These are phyloP conservation scores for Microglena sp. DNA, from an alignment of 139 green algal genomes.

Conservation along the genomic window DNA sequence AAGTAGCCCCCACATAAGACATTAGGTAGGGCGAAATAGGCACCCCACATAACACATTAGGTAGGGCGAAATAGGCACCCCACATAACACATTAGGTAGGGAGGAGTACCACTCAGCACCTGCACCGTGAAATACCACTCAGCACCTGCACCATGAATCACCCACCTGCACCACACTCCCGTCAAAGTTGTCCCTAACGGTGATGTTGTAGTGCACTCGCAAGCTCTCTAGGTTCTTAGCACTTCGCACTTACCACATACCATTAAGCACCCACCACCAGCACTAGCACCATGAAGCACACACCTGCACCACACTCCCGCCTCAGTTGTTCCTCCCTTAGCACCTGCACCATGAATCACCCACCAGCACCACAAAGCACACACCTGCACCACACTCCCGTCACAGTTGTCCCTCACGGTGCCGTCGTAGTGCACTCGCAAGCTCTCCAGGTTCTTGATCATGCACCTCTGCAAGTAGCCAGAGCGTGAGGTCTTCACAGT, in stretches of 20 bases:
- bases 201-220: constrained; percentile 77
- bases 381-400: constrained; percentile 68
- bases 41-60: too few relatives aligned
- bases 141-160: not conserved
- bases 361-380: not conserved
- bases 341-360: not conserved
- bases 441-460: constrained; percentile 92
- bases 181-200: constrained; percentile 83
- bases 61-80: too few relatives aligned
- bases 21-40: too few relatives aligned
- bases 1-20: too few relatives aligned
- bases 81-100: too few relatives aligned
- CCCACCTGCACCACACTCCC: constrained; percentile 58
- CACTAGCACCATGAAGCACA: not conserved
- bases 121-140: too few relatives aligned
- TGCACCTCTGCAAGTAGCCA: constrained; percentile 79
- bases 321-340: not conserved
- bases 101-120: too few relatives aligned
- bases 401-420: constrained; percentile 82
- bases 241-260: too few relatives aligned
- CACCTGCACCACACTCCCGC: not conserved
- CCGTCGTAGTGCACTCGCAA: constrained; percentile 80
- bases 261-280: too few relatives aligned
- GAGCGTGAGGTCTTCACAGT: constrained; percentile 93
- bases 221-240: constrained; percentile 96